Base-by-base conservation (phyloP, 345 rosid genomes). In the Melastoma malabathricum region DNA sequence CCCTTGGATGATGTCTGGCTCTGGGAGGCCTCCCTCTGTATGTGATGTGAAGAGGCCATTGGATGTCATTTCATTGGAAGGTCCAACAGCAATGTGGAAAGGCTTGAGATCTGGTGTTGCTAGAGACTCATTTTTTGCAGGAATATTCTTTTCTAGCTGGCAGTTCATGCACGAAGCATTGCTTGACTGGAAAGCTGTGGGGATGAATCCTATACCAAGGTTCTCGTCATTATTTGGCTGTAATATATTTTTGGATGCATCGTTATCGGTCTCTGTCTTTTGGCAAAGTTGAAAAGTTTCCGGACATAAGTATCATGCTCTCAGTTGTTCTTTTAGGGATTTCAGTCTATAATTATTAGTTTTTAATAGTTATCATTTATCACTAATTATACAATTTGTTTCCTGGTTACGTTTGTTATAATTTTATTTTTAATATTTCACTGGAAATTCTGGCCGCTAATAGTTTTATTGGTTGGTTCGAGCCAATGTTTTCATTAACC, bases 1-100 rank as follows among this genome's bases (percentile, higher is more conserved):
- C 58, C 98, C 95, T 3, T 87, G 93, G 98, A 92, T 87, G 95
- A 84, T 92, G 80, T 80, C 81, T 47, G 98, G 98, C 22, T 75
- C 95, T 39, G 96, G 98, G 43, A 87, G 68, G 71, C 85, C 89
- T 4, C 96, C 98, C 43, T 55, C 89, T 19, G 78, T 78, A 15
- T 78, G 54, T 59, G 77, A 79, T 62, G 95, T 87, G 56, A 72
- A 68, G 58, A 79, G 76, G 57, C 80, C 76, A 8, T 64, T 75
- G 0, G 75, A 77, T 54, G 64, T 92, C 29, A 66, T 79, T 49
- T 80, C 95, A 19, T 71, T 87, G 65, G 98, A 87, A 77, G 98
- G 98, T 52, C 75, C 71, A 66, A 55, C 75, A 58, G 81, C 89
- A 9, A 56, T 87, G 13, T 92, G 96, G 95, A 82, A 82, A 55